Conservation (phyloP, 768 basidiomycete genomes). For the Mycena polygramma region DNA sequence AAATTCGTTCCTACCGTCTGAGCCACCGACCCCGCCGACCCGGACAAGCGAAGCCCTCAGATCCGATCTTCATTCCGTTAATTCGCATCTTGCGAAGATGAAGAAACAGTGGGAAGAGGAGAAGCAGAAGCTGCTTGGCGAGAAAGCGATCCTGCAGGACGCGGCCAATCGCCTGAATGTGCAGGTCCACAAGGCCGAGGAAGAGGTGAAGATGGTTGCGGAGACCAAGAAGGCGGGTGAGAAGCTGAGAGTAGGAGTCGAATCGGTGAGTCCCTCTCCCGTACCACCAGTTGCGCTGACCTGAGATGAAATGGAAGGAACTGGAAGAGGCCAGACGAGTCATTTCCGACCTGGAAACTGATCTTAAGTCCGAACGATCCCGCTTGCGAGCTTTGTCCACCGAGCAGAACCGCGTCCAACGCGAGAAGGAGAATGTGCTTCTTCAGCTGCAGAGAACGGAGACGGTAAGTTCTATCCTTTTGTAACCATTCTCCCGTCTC, state of each 20-base stretch:
- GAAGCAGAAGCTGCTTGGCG: conserved; percentile 70
- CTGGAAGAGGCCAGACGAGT: conserved; percentile 74
- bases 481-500: conserved; percentile 12
- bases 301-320: conserved; percentile 61
- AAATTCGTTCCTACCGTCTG: conserved; percentile 58
- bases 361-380: conserved; percentile 78
- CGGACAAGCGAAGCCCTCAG: conserved; percentile 76
- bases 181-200: conserved; percentile 70
- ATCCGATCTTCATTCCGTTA: conserved; percentile 71
- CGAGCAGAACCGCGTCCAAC: conserved; percentile 72
- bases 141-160: conserved; percentile 81
- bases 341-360: conserved; percentile 77
- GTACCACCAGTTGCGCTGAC: background rate
- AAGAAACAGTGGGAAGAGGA: conserved; percentile 81
- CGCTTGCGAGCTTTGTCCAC: conserved; percentile 72
- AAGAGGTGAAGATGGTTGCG: conserved; percentile 65
- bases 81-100: conserved; percentile 72
- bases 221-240: conserved; percentile 67
- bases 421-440: conserved; percentile 75
- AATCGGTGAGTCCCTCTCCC: conserved; percentile 60
- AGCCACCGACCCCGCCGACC: conserved; percentile 78
- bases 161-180: conserved; percentile 74
- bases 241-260: conserved; percentile 61
- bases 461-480: conserved; percentile 56
- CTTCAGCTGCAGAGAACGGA: conserved; percentile 79